Evolutionary conservation across 768 basidiomycete genomes (phyloP).

Genomic region (Trametopsis cervina): DNA sequence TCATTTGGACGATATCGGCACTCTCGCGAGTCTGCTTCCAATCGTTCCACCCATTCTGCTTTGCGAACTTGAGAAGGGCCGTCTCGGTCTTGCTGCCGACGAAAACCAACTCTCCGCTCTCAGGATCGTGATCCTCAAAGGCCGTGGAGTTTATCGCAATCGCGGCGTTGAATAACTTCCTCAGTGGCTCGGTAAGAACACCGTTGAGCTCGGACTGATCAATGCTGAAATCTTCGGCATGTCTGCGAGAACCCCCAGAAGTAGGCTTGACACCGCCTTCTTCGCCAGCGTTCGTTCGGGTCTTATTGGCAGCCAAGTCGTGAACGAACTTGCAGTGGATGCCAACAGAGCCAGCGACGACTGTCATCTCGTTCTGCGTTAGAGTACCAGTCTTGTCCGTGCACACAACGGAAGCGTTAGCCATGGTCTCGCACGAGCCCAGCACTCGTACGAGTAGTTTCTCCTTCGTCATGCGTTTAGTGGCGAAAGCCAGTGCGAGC

Average conservation of each 20-base stretch:
- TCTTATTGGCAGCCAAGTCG: conserved; percentile 60
- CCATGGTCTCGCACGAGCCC: conserved; percentile 98
- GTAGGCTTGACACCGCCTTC: conserved; percentile 24
- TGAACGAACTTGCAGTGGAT: conserved; percentile 93
- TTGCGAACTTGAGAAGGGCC: conserved; percentile 79
- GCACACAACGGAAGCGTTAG: conserved; percentile 91
- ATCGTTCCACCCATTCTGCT: conserved; percentile 69
- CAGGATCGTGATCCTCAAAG: conserved; percentile 73
- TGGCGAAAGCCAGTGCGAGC: conserved; percentile 93
- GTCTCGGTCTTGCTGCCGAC: conserved; percentile 96
- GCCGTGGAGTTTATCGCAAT: conserved; percentile 93
- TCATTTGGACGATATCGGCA: conserved; percentile 69
- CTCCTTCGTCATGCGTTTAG: conserved; percentile 95
- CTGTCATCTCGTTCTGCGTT: conserved; percentile 91
- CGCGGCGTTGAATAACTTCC: conserved; percentile 70
- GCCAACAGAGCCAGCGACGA: conserved; percentile 93
- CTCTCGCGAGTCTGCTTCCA: conserved; percentile 61
- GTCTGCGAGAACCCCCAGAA: conserved; percentile 31
- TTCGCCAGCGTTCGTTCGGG: conserved; percentile 66
- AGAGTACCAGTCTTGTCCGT: conserved; percentile 97
- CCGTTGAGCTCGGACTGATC: conserved; percentile 68
- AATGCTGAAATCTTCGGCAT: conserved; percentile 74
- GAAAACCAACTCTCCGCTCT: conserved; percentile 54
- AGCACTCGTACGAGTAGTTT: conserved; percentile 94
- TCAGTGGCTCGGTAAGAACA: conserved; percentile 53